A percentile compares a stretch with the other conserved stretches of the same genome.
phyloP scores from a whole-genome alignment of 2,329 filamentous ascomycete species.

The Colletotrichum gloeosporioides region DNA sequence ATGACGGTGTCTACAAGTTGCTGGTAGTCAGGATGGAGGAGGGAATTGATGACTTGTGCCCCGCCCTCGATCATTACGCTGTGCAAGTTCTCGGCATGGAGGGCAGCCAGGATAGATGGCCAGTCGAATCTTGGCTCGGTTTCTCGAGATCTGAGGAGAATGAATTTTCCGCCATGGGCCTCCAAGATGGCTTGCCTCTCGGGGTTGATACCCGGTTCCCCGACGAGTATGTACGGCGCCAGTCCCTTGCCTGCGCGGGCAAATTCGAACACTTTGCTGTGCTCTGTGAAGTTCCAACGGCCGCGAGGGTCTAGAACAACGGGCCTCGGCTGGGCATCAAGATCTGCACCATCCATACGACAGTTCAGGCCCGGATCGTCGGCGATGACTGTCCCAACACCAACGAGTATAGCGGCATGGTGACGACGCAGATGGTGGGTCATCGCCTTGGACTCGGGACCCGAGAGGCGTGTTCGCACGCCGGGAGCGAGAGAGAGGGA shows the following conservation, averaged over 20 bases:
- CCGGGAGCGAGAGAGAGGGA: constrained; percentile 79
- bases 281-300: constrained; percentile 69
- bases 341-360: constrained; percentile 67
- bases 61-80: constrained; percentile 96
- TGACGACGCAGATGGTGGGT: constrained; percentile 86
- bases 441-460: constrained; percentile 85
- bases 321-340: constrained; percentile 72
- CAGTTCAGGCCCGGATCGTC: constrained; percentile 90
- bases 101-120: constrained; percentile 64
- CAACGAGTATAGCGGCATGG: constrained; percentile 86
- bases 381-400: constrained; percentile 81
- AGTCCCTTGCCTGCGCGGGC: constrained; percentile 70
- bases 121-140: constrained; percentile 60
- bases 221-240: constrained; percentile 75
- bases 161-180: constrained; percentile 57
- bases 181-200: constrained; percentile 48
- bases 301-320: constrained; percentile 80
- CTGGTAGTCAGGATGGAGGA: constrained; percentile 69
- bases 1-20: constrained; percentile 78
- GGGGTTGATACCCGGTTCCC: constrained; percentile 42
- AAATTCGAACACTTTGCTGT: constrained; percentile 70
- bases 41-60: constrained; percentile 78
- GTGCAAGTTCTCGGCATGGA: constrained; percentile 65
- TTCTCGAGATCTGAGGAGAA: constrained; percentile 37
- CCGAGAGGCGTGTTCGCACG: constrained; percentile 82